phyloP scores from a whole-genome alignment of 345 rosid species.

The Eucalyptus globulus region DNA sequence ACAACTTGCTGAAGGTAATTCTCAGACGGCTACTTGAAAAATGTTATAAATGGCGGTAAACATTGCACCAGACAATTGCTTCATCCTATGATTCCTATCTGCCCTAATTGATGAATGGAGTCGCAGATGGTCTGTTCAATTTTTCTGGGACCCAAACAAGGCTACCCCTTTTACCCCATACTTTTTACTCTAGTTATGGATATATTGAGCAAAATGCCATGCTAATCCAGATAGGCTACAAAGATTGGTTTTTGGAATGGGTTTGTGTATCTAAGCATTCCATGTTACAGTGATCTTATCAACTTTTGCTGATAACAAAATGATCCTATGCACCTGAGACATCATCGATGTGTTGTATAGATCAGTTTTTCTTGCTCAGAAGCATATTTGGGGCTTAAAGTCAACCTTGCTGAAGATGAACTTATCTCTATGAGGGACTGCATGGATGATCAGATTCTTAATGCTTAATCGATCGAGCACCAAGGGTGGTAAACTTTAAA shows the following conservation, averaged over 20 bases:
- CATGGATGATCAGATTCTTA: not conserved
- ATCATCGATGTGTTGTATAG: not conserved
- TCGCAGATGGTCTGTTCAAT: no score
- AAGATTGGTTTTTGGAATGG: not conserved
- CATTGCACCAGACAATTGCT: not conserved
- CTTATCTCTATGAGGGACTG: not conserved
- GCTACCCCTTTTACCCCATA: not conserved
- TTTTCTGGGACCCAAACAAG: not conserved
- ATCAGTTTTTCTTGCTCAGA: not conserved
- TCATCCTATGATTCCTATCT: no score
- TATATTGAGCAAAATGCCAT: not conserved
- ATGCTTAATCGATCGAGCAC: not conserved
- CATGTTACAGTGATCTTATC: not conserved
- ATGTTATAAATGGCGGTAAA: not conserved
- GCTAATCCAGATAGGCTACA: not conserved
- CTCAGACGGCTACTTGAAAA: not conserved
- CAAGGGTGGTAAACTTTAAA: not conserved
- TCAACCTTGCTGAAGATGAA: not conserved
- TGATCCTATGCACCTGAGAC: not conserved
- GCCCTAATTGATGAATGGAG: no score
- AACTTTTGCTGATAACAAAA: not conserved
- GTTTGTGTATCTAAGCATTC: not conserved
- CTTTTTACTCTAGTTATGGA: not conserved
- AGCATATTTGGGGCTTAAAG: not conserved
- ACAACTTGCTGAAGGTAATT: not conserved